phyloP scores from a whole-genome alignment of 805 yeast species.

The Lipomyces japonicus region DNA sequence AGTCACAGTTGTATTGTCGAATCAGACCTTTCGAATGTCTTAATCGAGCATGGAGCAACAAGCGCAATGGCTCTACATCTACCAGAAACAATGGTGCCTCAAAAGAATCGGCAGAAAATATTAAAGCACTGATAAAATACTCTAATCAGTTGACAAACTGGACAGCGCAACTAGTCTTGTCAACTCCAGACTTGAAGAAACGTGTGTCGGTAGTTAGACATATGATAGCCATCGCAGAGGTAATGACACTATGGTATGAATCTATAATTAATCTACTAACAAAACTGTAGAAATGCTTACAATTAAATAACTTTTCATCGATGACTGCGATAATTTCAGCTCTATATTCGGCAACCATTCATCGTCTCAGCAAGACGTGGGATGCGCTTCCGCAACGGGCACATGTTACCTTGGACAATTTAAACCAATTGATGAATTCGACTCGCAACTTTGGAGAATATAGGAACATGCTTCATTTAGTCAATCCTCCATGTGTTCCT shows the following conservation, averaged over 20 bases:
- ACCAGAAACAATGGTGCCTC: constrained; percentile 33
- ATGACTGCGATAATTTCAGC: constrained; percentile 94
- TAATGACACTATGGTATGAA: background rate
- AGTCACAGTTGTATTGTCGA: constrained; percentile 59
- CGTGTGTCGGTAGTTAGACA: constrained; percentile 67
- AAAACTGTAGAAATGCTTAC: constrained; percentile 47
- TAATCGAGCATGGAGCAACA: constrained; percentile 28
- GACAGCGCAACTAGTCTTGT: constrained; percentile 70
- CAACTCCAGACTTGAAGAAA: constrained; percentile 57
- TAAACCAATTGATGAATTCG: constrained; percentile 85
- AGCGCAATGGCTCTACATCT: constrained; percentile 2
- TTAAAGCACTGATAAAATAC: constrained; percentile 55
- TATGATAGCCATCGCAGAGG: constrained; percentile 75
- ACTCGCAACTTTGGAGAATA: constrained; percentile 85
- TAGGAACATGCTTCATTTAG: constrained; percentile 68
- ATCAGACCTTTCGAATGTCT: constrained; percentile 64
- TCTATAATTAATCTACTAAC: background rate
- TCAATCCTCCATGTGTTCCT: constrained; percentile 81
- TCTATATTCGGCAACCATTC: constrained; percentile 78
- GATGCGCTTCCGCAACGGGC: constrained; percentile 53
- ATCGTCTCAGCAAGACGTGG: constrained; percentile 84
- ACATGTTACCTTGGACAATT: constrained; percentile 51
- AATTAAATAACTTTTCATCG: constrained; percentile 76
- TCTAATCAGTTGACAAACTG: constrained; percentile 82
- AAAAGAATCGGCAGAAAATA: constrained; percentile 33